Base-by-base conservation (phyloP, 106 monocot species). In the Allium fistulosum region DNA sequence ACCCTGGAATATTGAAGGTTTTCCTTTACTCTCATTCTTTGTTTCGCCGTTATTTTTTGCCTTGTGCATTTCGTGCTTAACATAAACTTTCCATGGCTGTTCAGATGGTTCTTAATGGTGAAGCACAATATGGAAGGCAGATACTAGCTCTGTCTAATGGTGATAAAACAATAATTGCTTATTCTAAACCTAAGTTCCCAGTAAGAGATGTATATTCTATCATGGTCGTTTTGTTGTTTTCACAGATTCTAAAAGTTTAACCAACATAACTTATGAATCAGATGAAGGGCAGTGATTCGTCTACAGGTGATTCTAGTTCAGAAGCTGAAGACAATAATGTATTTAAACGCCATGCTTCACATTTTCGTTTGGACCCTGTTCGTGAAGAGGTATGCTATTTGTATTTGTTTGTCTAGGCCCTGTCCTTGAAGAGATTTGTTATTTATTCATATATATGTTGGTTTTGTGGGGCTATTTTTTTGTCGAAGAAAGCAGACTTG, bases 161-260 rank as follows among this genome's bases (percentile, higher is more conserved):
- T 18, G 86, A 80, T 17, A 82, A 76, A 57, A 87, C 77, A 69
- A 82, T 83, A n/a, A 77, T 83, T 75, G 80, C 82, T 66, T 83
- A 87, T 82, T 74, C 82, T 70, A 87, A 87, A 49, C 87, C 80
- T 68, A 73, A 59, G 49, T 58, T 80, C 65, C 70, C 79, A 45
- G 49, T 16, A 57, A 79, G 71, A 63, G 78, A 37, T 11, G 53
- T 45, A 15, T 51, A 56, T 8, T 75, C 66, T 49, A 11, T 37
- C 4, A 5, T 37, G 55, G 0, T 22, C 45, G 11, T 7, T 51
- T 49, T 53, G 27, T 66, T 7, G 11, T 57, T 22, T 11, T 57
- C 49, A 9, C 18, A 49, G 47, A 15, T 68, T 48, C 10, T 68
- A 7, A 46, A 28, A 7, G 14, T 62, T 11, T 12, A 50, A 47